A percentile compares a stretch with the other conserved stretches of the same genome.
Evolutionary conservation across 2,329 filamentous ascomycete species (phyloP).

Genomic region (Aureobasidium sp.): DNA sequence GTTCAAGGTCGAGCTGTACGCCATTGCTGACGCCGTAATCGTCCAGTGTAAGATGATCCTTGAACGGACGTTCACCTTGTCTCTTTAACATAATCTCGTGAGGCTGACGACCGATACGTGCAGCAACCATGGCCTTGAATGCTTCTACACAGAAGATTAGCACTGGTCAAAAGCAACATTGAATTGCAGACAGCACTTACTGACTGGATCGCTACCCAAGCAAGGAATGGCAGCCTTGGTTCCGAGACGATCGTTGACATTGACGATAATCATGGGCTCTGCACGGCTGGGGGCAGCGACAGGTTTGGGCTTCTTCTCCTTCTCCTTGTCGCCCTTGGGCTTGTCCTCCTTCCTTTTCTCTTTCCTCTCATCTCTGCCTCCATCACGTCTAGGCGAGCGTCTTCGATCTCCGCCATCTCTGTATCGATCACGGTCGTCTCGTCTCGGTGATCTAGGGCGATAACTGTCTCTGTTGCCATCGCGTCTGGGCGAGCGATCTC

Average conservation of each 20-base stretch:
- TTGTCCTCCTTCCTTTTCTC: slow-evolving; percentile 16
- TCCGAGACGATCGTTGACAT: slow-evolving; percentile 89
- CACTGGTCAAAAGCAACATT: background rate
- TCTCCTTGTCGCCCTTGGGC: slow-evolving; percentile 24
- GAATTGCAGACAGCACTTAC: slow-evolving; percentile 24
- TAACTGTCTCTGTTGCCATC: slow-evolving; percentile 15
- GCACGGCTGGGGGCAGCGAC: slow-evolving; percentile 31
- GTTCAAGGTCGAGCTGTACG: slow-evolving; percentile 52
- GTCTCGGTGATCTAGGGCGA: slow-evolving; percentile 14
- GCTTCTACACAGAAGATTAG: slow-evolving; percentile 42
- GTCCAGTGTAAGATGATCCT: slow-evolving; percentile 77
- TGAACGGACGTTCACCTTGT: slow-evolving; percentile 89
- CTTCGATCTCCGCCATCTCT: slow-evolving; percentile 16
- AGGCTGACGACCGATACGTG: slow-evolving; percentile 78
- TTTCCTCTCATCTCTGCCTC: slow-evolving; percentile 14
- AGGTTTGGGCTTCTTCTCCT: slow-evolving; percentile 20
- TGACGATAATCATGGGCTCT: slow-evolving; percentile 87
- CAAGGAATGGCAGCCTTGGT: slow-evolving; percentile 95
- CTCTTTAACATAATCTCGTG: slow-evolving; percentile 88
- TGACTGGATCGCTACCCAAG: slow-evolving; percentile 73
- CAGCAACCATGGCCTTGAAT: slow-evolving; percentile 88
- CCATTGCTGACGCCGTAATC: slow-evolving; percentile 95
- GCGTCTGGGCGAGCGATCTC: slow-evolving; percentile 8
- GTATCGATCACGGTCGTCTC: slow-evolving; percentile 23
- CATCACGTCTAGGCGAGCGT: slow-evolving; percentile 9